Base-by-base conservation (phyloP, 768 basidiomycete species). In the Gautieria morchelliformis region DNA sequence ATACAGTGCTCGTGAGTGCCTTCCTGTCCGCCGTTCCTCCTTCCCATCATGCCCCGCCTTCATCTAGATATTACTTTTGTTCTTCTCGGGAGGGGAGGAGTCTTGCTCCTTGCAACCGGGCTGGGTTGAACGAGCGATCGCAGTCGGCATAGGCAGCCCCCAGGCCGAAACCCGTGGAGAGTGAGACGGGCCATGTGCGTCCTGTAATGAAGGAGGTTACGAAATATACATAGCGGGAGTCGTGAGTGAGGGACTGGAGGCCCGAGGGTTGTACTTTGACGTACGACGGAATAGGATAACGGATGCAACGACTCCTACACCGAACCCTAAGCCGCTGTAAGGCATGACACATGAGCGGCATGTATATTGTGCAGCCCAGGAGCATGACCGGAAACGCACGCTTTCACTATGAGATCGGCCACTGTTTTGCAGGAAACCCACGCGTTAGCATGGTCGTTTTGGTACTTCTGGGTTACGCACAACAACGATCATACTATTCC, bases 111-210 rank as follows among this genome's bases (percentile, higher is more conserved):
- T 91, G 84, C 69, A 93, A 80, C 64, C 91, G 80, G 49, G 92
- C 86, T 19, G 90, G 87, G 73, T 93, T 93, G 82, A 94, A 95
- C 15, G 87, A 85, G 51, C 91, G 82, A 73, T 95, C 89, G 72
- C 92, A 93, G 78, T 94, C 92, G 32, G 89, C 84, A 67, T 91
- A 93, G 30, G 92, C 90, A 53, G 83, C 82, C 44, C 92, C 92
- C 41, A 84, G 78, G 35, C 92, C 92, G 67, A 93, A 93, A 37
- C 92, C 92, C 6, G 89, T 88, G 15, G 86, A 76, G 56, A 94
- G 79, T 32, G 88, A 83, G 62, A 95, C 84, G 46, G 92, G 92
- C 90, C 91, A 95, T 67, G 87, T 87, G 58, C 93, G 88, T 76
- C 92, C 92, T 93, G 67, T 39, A 56, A 51, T 22, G 42, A 44